Base-by-base conservation (phyloP, 768 basidiomycete species). In the Amanita exitialis region DNA sequence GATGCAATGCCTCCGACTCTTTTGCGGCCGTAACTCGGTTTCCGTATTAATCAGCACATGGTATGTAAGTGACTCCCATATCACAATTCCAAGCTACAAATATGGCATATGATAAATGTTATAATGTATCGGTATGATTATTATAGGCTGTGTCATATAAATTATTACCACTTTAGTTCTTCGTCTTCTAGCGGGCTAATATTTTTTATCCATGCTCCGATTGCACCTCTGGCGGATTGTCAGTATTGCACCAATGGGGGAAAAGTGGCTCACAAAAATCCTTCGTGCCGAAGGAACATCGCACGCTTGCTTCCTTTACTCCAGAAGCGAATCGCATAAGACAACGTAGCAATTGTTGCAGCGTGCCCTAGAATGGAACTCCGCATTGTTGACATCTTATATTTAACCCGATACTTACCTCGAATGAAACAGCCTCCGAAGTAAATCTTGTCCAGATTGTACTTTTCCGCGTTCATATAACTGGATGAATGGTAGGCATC, bases 391-490 rank as follows among this genome's bases (percentile, higher is more conserved):
- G 37, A 37, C 25, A 20, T 20, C 37, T 32, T 39, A 38, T 39
- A 42, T 42, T 42, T 28, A 54, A 39, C 48, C 43, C 45, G 80
- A 51, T 6, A 27, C 42, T 37, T 58, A 91, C 90, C 95, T 75
- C 96, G 78, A 66, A 99, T 99, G 70, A 97, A 99, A 68, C 90
- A 97, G 2, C 96, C 96, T 21, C 96, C 94, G 75, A 98, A 99
- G 72, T 97, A 99, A 57, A 99, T 98, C 63, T 90, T 81, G 60
- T 96, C 90, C 53, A 99, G 66, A 58, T 89, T 84, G 66, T 98
- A 96, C 72, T 98, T 98, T 65, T 98, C 96, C 51, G 96, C 96
- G 64, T 99, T 98, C 96, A 99, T 98, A 67, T 93, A 97, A 43
- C 91, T 95, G 53, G 63, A 28, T 10, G 52, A 53, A 28, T 46